Evolutionary conservation across 208 protist genomes (phyloP).

Genomic region (Tritrichomonas musculus): DNA sequence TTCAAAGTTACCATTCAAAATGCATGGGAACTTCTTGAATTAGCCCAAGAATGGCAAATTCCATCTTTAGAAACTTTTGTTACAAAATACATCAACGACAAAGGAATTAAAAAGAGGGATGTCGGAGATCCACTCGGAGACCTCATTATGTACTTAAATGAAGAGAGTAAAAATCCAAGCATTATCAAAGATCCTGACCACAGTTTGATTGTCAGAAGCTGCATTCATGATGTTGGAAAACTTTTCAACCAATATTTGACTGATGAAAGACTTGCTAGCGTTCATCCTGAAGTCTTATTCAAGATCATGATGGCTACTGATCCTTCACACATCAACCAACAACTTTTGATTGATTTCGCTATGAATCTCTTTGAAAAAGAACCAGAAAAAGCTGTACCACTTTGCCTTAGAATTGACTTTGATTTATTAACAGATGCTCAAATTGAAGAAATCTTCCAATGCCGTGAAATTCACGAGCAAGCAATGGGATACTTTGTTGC

Average conservation of each 20-base stretch:
- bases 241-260: neutral
- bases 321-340: neutral
- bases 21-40: neutral
- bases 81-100: too few relatives aligned
- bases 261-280: neutral
- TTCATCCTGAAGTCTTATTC: neutral
- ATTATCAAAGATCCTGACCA: neutral
- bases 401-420: neutral
- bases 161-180: neutral
- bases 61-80: conserved; percentile 1
- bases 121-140: neutral
- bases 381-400: neutral
- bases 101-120: too few relatives aligned
- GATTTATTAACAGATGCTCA: neutral
- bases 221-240: neutral
- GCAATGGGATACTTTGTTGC: neutral
- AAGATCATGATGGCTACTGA: neutral
- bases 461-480: neutral
- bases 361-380: neutral
- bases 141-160: too few relatives aligned
- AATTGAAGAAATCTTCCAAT: neutral
- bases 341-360: neutral
- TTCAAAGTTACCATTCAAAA: neutral
- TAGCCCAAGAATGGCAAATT: neutral
- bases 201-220: too few relatives aligned